Base-by-base conservation (phyloP, 176 grass and related monocot species). In the Zoysia japonica region DNA sequence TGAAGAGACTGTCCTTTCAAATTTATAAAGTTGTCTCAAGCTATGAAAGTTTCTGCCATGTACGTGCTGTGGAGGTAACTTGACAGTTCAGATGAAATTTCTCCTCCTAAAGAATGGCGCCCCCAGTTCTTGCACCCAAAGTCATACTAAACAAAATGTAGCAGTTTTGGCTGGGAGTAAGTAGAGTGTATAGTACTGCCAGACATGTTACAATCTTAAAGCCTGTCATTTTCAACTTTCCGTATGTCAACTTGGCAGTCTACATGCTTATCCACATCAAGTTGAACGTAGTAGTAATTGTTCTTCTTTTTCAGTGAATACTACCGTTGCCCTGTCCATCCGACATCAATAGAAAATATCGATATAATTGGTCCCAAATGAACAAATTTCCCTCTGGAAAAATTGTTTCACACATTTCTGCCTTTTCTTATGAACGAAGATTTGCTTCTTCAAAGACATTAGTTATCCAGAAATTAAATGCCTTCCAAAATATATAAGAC, bases 41-140 rank as follows among this genome's bases (percentile, higher is more conserved):
- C 7, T 12, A 2, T 11, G 6, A 65, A 74, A 57, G 54, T 78
- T 8, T 78, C 9, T 54, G 19, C 47, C 3, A 7, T 65, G 9
- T 36, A 50, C 19, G 56, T 75, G 47, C 54, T 71, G 10, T 62
- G 44, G 67, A n/a, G 6, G 37, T 19, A 13, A 14, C 61, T 40
- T 87, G 39, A 62, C 78, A 76, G 53, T 82, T 76, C 41, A 64
- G 41, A 60, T 67, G 63, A 67, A n/a, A 17, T 77, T 20, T 63
- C n/a, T 55, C 65, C 47, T 41, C 19, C 67, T 20, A 46, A 69
- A 55, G 41, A 79, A 71, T 62, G 75, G 72, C 47, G n/a, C 39
- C 54, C 38, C 16, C 4, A 37, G 2, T 17, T 13, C 28, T 38
- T 7, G 35, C 38, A 63, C 10, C 61, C 28, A 63, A 63, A 63